phyloP scores from a whole-genome alignment of 768 basidiomycete genomes.

The Flagelloscypha sp. region DNA sequence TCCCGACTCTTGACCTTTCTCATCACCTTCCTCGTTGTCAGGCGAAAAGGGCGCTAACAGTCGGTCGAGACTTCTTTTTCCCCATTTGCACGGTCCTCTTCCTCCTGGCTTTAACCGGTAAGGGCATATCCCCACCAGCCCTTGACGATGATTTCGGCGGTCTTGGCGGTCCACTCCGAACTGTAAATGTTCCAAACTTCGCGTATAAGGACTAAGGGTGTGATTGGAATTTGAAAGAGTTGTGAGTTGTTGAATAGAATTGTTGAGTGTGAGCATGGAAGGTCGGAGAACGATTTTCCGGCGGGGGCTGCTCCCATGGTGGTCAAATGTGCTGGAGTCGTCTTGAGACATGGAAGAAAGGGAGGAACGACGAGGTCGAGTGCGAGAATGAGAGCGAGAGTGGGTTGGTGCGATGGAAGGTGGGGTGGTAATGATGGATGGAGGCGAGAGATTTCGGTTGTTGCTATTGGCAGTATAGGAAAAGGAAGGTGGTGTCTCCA shows the following conservation, averaged over 20 bases:
- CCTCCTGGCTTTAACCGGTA: slow-evolving; percentile 60
- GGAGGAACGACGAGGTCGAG: slow-evolving; percentile 11
- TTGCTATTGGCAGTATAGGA: slow-evolving; percentile 22
- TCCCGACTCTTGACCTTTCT: slow-evolving; percentile 8
- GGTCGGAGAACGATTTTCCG: slow-evolving; percentile 61
- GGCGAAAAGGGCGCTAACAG: slow-evolving; percentile 1
- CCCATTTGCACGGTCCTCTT: slow-evolving; percentile 68
- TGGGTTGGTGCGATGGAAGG: slow-evolving; percentile 9
- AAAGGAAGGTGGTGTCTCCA: slow-evolving; percentile 10
- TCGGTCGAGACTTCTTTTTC: slow-evolving; percentile 18
- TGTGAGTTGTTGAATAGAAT: slow-evolving; percentile 76
- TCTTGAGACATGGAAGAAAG: slow-evolving; percentile 12
- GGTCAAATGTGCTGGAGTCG: slow-evolving; percentile 14
- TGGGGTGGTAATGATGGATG: slow-evolving; percentile 15
- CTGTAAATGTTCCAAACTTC: slow-evolving; percentile 88
- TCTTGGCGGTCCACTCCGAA: slow-evolving; percentile 76
- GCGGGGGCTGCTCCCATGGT: slow-evolving; percentile 25
- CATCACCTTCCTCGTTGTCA: slow-evolving; percentile 3
- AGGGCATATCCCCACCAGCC: not conserved
- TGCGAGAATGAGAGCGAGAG: slow-evolving; percentile 14
- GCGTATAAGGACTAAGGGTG: slow-evolving; percentile 89
- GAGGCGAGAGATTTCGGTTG: slow-evolving; percentile 26
- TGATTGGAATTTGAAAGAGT: slow-evolving; percentile 86
- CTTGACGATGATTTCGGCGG: slow-evolving; percentile 7
- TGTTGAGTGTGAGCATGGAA: slow-evolving; percentile 52